Percentiles rank a stretch among this genome's conserved stretches.
These are phyloP conservation scores for Prunus dulcis DNA, from an alignment of 306 rosid genomes.

Conservation along the genomic window DNA sequence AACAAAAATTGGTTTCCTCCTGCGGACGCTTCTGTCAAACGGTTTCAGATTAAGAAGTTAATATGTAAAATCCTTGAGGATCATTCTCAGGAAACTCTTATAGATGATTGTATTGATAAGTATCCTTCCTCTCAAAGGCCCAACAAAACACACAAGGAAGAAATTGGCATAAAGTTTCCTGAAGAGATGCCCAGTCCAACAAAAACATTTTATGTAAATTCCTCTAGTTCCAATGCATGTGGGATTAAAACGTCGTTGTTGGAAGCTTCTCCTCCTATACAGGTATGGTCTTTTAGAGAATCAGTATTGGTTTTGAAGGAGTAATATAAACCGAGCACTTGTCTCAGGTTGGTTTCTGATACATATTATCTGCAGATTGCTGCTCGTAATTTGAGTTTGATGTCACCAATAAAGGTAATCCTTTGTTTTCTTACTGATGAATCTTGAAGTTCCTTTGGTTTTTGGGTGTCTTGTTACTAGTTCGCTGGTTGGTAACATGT, in stretches of 20 bases:
- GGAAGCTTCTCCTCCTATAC: slow-evolving; percentile 24
- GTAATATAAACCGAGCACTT: slow-evolving; percentile 15
- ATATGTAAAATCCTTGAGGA: slow-evolving; percentile 43
- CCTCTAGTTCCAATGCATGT: slow-evolving; percentile 21
- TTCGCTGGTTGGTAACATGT: not conserved
- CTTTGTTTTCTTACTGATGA: not conserved
- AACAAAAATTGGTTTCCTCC: slow-evolving; percentile 65
- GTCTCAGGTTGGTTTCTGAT: slow-evolving; percentile 21
- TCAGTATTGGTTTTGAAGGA: slow-evolving; percentile 25
- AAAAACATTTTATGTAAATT: slow-evolving; percentile 10
- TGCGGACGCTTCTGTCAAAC: slow-evolving; percentile 65
- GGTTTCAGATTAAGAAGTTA: slow-evolving; percentile 44
- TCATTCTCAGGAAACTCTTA: slow-evolving; percentile 28
- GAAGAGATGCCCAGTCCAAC: slow-evolving; percentile 21
- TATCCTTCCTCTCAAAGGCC: slow-evolving; percentile 23
- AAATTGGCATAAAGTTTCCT: slow-evolving; percentile 24
- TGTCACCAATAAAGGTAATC: slow-evolving; percentile 59
- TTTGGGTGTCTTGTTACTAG: not conserved
- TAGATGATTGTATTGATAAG: slow-evolving; percentile 30
- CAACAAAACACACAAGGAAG: slow-evolving; percentile 19
- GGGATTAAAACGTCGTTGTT: slow-evolving; percentile 26
- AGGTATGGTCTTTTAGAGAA: slow-evolving; percentile 26
- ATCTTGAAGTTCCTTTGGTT: not conserved
- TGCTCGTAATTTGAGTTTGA: slow-evolving; percentile 18
- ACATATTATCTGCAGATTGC: slow-evolving; percentile 26